Evolutionary conservation across 352 stramenopile species (phyloP).

Genomic region (Phytophthora boehmeriae): DNA sequence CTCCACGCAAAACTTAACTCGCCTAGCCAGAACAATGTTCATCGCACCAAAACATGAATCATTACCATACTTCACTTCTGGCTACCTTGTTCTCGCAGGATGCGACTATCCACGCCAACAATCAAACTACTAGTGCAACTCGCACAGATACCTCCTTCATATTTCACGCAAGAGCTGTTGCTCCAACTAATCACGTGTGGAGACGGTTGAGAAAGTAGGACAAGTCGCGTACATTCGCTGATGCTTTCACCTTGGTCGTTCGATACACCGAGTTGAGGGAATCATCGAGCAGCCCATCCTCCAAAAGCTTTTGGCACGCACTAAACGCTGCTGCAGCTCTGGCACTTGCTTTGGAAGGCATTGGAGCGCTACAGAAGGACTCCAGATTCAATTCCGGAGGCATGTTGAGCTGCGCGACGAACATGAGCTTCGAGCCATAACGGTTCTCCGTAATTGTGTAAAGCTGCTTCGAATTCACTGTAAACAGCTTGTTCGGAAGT

Average conservation of each 20-base stretch:
- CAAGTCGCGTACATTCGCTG: slow-evolving; percentile 49
- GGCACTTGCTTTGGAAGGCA: slow-evolving; percentile 61
- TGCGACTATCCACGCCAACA: too few relatives aligned
- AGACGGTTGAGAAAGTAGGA: slow-evolving; percentile 57
- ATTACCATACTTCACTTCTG: too few relatives aligned
- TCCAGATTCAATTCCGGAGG: slow-evolving; percentile 55
- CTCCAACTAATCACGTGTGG: slow-evolving; percentile 26
- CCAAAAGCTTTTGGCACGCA: slow-evolving; percentile 62
- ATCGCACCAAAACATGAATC: too few relatives aligned
- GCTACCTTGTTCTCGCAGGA: too few relatives aligned
- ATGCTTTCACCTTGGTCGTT: slow-evolving; percentile 51
- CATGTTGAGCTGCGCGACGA: slow-evolving; percentile 57
- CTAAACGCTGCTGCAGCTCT: slow-evolving; percentile 64
- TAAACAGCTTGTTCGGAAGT: slow-evolving; percentile 59
- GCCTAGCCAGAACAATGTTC: too few relatives aligned
- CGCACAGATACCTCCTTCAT: background rate
- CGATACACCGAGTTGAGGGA: slow-evolving; percentile 82
- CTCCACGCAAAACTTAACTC: too few relatives aligned
- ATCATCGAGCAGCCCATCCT: slow-evolving; percentile 56
- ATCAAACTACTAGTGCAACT: background rate
- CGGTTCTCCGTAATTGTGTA: slow-evolving; percentile 48
- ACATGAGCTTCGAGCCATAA: slow-evolving; percentile 47
- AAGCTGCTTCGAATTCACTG: slow-evolving; percentile 58
- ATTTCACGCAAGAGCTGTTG: too few relatives aligned
- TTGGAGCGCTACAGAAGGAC: slow-evolving; percentile 48